A percentile compares a stretch with the other conserved stretches of the same genome.
phyloP scores from a whole-genome alignment of 2,329 filamentous ascomycete genomes.

The Sphaerulina musiva region DNA sequence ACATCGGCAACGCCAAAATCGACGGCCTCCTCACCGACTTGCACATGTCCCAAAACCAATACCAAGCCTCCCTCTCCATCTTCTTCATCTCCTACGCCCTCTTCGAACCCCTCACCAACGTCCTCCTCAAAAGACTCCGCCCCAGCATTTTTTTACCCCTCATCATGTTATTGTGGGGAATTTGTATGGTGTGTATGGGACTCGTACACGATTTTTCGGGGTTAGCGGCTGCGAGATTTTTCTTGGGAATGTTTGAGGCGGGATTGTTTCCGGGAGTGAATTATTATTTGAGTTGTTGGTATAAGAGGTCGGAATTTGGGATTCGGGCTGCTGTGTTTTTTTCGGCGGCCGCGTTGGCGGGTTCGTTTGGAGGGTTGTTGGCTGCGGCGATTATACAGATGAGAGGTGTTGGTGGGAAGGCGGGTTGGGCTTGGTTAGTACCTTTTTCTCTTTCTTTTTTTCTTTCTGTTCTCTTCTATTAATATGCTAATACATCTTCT shows the following conservation, averaged over 20 bases:
- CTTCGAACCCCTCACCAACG: slow-evolving; percentile 71
- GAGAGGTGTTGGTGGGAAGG: slow-evolving; percentile 52
- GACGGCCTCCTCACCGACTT: slow-evolving; percentile 53
- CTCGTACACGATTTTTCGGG: slow-evolving; percentile 18
- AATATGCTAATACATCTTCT: slow-evolving; percentile 1
- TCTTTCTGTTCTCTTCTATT: no score
- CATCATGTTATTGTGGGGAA: slow-evolving; percentile 72
- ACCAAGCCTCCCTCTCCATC: slow-evolving; percentile 69
- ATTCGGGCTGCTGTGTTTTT: slow-evolving; percentile 79
- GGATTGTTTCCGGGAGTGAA: slow-evolving; percentile 61
- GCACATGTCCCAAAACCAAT: slow-evolving; percentile 53
- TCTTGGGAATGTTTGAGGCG: slow-evolving; percentile 65
- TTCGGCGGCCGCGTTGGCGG: slow-evolving; percentile 70
- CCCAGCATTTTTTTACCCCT: slow-evolving; percentile 66
- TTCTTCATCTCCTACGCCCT: slow-evolving; percentile 83
- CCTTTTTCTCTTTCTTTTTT: slow-evolving; percentile 13
- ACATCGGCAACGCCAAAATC: slow-evolving; percentile 66
- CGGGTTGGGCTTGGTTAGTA: slow-evolving; percentile 20
- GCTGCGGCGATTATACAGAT: slow-evolving; percentile 65
- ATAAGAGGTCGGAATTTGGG: slow-evolving; percentile 69
- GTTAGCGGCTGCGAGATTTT: slow-evolving; percentile 38
- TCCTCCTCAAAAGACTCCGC: slow-evolving; percentile 66
- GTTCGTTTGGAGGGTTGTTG: slow-evolving; percentile 68
- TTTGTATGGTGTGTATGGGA: slow-evolving; percentile 50
- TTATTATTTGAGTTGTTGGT: slow-evolving; percentile 80